Conservation (phyloP, 140 eudicot genomes). For the Ambrosia hybrid region DNA sequence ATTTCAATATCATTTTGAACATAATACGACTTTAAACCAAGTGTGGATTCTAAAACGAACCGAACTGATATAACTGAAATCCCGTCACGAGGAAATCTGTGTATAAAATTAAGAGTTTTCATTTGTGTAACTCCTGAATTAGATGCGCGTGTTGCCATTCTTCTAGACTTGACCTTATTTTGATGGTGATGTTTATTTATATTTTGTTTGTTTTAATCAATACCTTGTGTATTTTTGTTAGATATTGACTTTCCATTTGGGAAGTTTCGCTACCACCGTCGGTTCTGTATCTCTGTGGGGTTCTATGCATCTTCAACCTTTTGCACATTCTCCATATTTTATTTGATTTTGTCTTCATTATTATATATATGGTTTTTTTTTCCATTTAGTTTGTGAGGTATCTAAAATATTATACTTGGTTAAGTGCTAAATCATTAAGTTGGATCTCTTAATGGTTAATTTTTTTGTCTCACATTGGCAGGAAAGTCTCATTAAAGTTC, state of each 20-base stretch:
- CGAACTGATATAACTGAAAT: no score
- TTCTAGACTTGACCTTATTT: slow-evolving; percentile 16
- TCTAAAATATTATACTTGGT: no score
- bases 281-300: slow-evolving; percentile 30
- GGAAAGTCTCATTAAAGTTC: no score
- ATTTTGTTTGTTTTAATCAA: not conserved
- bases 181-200: slow-evolving; percentile 10
- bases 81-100: no score
- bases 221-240: not conserved
- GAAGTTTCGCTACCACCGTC: slow-evolving; percentile 28
- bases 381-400: not conserved
- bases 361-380: not conserved
- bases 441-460: no score
- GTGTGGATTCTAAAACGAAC: no score
- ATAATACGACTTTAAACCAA: no score
- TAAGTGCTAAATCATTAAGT: no score
- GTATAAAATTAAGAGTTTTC: no score
- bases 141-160: slow-evolving; percentile 3
- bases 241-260: slow-evolving; percentile 15
- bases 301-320: slow-evolving; percentile 23
- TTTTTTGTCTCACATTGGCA: no score
- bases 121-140: not conserved
- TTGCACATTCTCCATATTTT: slow-evolving; percentile 18
- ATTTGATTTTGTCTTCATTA: not conserved
- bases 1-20: no score